Conservation (phyloP, 208 protist species). For the Trypanosomatidae sp. region DNA sequence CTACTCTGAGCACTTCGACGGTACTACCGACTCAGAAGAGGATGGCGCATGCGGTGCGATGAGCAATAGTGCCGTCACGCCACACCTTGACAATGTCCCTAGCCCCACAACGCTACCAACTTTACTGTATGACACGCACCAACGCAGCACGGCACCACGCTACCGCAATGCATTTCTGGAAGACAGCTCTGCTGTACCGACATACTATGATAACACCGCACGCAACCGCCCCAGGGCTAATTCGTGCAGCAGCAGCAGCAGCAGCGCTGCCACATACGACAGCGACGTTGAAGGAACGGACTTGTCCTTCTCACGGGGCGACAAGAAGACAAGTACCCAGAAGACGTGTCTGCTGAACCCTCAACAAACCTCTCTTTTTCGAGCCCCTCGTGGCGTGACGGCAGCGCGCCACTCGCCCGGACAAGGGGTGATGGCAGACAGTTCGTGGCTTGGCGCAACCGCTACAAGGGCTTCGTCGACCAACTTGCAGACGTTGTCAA, state of each 20-base stretch:
- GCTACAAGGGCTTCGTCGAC: neutral
- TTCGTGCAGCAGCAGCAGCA: conserved; percentile 1
- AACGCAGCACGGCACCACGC: neutral
- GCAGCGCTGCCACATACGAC: conserved; percentile 21
- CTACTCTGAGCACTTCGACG: conserved; percentile 18
- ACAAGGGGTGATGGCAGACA: neutral
- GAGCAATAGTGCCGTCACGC: neutral
- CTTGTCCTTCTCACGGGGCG: neutral
- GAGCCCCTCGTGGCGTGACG: neutral
- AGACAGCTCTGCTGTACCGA: neutral
- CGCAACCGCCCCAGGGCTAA: neutral
- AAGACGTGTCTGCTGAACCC: conserved; percentile 1
- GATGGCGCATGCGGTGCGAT: neutral
- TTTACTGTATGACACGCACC: neutral
- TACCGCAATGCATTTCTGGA: conserved; percentile 14
- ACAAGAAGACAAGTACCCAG: neutral
- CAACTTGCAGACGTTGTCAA: neutral
- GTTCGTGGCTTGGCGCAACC: neutral
- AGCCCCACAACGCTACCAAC: neutral
- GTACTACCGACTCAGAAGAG: neutral
- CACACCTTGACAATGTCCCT: neutral
- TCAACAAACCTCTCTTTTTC: conserved; percentile 22
- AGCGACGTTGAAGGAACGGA: conserved; percentile 9
- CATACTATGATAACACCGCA: neutral
- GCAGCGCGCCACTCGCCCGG: neutral